Conservation (phyloP, 2,329 filamentous ascomycete genomes). For the Hypomyces rosellus region DNA sequence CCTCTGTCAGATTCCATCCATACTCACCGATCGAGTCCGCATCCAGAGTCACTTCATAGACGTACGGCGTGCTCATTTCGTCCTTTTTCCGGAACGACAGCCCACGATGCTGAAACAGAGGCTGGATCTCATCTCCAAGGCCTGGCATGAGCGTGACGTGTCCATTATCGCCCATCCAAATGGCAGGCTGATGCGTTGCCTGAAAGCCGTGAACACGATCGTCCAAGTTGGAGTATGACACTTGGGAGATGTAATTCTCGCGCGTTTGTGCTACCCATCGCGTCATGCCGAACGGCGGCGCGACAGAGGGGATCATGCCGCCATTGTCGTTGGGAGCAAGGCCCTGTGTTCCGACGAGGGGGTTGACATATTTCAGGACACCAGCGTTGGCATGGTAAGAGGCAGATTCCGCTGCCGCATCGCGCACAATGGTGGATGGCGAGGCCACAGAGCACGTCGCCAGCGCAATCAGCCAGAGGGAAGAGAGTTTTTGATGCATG, state of each 20-base stretch:
- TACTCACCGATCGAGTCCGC: constrained; percentile 26
- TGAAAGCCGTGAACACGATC: constrained; percentile 41
- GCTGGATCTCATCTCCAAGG: constrained; percentile 22
- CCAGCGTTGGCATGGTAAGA: constrained; percentile 25
- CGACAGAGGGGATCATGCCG: constrained; percentile 32
- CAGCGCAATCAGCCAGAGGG: background rate
- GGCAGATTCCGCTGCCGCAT: background rate
- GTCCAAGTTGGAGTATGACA: constrained; percentile 39
- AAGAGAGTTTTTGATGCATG: background rate
- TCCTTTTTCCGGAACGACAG: constrained; percentile 35
- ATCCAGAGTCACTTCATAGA: constrained; percentile 39
- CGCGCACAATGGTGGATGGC: background rate
- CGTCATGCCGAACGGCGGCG: constrained; percentile 41
- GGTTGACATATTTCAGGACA: constrained; percentile 27
- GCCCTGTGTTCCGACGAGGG: constrained; percentile 28
- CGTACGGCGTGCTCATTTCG: constrained; percentile 38
- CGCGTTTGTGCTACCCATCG: constrained; percentile 44
- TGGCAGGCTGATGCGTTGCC: constrained; percentile 44
- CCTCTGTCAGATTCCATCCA: constrained; percentile 31
- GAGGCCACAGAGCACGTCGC: background rate
- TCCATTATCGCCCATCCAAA: constrained; percentile 47
- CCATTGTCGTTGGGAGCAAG: constrained; percentile 26
- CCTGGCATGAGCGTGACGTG: constrained; percentile 38
- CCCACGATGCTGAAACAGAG: constrained; percentile 35
- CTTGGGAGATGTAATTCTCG: constrained; percentile 44